Evolutionary conservation across 306 rosid genomes (phyloP), one percentile per base, ranked within the genome.

Genomic region (Alnus rubra): DNA sequence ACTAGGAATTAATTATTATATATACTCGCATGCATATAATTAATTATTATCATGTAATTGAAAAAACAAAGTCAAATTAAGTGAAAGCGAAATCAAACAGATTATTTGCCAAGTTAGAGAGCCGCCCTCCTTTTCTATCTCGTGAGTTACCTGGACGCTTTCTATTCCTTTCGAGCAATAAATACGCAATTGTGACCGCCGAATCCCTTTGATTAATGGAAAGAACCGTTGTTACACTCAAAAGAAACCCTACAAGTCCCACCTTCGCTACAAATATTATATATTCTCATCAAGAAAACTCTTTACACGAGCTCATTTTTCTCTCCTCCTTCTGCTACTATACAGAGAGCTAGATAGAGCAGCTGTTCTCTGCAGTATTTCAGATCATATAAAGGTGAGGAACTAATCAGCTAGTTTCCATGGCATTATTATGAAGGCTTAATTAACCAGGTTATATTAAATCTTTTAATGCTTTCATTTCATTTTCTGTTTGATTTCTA

Each of bases 31-130:
- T 35, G 9, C 14, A 10, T 30, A 60, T 58, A 11, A 58, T 23
- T 13, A 31, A 64, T n/a, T 28, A 69, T 58, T 74, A 55, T 55
- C 15, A 78, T 39, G 28, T 71, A 73, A 78, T 33, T 19, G 71
- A 75, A 76, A 50, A 63, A 51, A 5, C 11, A 1, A 71, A 87
- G 83, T 87, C 82, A 87, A 88, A 82, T 81, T 58, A 76, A 68
- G 71, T 74, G 89, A 91, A 79, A 87, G 90, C 79, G 90, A 87
- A 80, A 82, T 79, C 30, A 79, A 82, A 88, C 85, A 76, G 80
- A 86, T 58, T 69, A 55, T 73, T 76, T 56, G 54, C 55, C 15
- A 72, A n/a, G 9, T 0, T 53, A n/a, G 69, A 48, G 47, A 88
- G 78, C 87, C 86, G 87, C 68, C 89, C 85, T 8, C 51, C 51